phyloP scores from a whole-genome alignment of 2,329 filamentous ascomycete genomes.

The Diatrype stigma region DNA sequence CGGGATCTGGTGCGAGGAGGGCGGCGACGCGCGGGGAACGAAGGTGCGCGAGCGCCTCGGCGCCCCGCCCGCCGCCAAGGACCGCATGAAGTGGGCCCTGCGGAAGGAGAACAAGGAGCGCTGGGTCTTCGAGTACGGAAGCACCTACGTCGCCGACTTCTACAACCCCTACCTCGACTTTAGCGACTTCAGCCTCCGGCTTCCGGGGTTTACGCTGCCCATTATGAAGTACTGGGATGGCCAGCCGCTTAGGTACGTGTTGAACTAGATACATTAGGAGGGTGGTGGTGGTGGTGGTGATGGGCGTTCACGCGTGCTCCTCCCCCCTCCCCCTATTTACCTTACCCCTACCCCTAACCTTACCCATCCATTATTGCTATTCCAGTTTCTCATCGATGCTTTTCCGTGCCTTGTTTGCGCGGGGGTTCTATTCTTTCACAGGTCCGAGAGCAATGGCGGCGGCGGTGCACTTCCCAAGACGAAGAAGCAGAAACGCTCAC shows the following conservation, averaged over 20 bases:
- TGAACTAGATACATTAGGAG: background rate
- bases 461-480: slow-evolving; percentile 17
- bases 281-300: too few relatives aligned
- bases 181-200: slow-evolving; percentile 61
- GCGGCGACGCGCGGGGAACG: slow-evolving; percentile 55
- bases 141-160: slow-evolving; percentile 60
- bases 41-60: slow-evolving; percentile 41
- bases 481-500: slow-evolving; percentile 63
- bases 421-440: background rate
- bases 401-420: background rate
- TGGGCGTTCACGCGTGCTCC: too few relatives aligned
- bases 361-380: slow-evolving; percentile 8
- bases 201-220: slow-evolving; percentile 69
- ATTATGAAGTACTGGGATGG: slow-evolving; percentile 80
- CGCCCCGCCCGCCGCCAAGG: slow-evolving; percentile 49
- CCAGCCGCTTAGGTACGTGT: slow-evolving; percentile 65
- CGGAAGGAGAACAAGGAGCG: slow-evolving; percentile 42
- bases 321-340: slow-evolving; percentile 27
- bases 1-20: slow-evolving; percentile 60
- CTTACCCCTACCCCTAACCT: slow-evolving; percentile 14
- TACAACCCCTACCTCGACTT: slow-evolving; percentile 94
- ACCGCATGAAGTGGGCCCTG: slow-evolving; percentile 58
- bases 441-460: background rate
- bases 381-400: slow-evolving; percentile 3
- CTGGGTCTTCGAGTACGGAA: slow-evolving; percentile 53